Conservation (phyloP, 148 eudicot species). For the Chenopodium album region DNA sequence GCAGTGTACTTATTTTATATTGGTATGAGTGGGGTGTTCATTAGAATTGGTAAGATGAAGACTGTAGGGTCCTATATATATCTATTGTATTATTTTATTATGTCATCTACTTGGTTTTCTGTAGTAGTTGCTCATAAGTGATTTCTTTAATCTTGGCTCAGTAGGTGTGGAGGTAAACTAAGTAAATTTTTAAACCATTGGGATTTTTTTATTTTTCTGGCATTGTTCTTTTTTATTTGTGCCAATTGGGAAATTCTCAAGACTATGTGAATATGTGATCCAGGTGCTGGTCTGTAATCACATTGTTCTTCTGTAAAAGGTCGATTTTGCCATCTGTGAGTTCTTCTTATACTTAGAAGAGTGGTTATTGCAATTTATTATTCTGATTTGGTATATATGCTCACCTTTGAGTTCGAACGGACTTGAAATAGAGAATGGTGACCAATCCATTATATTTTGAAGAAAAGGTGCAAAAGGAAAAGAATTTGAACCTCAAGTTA, state of each 20-base stretch:
- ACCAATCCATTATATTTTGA: slow-evolving; percentile 5
- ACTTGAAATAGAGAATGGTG: slow-evolving; percentile 19
- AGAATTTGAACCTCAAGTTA: slow-evolving; percentile 16
- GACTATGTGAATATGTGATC: slow-evolving; percentile 47
- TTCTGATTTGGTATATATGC: slow-evolving; percentile 24
- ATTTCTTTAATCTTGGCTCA: slow-evolving; percentile 1
- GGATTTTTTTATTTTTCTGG: not conserved
- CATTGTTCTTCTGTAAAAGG: slow-evolving; percentile 72
- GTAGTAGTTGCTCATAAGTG: slow-evolving; percentile 2
- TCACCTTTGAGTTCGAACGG: slow-evolving; percentile 4
- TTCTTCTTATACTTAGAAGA: slow-evolving; percentile 64
- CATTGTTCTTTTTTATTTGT: slow-evolving; percentile 16
- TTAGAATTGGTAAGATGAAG: not conserved
- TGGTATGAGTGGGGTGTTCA: not conserved
- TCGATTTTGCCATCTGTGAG: slow-evolving; percentile 83
- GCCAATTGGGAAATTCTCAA: slow-evolving; percentile 25
- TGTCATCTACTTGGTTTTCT: not conserved
- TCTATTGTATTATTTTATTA: not conserved
- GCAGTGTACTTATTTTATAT: not conserved
- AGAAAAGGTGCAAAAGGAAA: slow-evolving; percentile 6
- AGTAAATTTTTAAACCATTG: not conserved
- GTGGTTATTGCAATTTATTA: slow-evolving; percentile 39
- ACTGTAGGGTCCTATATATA: not conserved
- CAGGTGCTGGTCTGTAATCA: slow-evolving; percentile 79
- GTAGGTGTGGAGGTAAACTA: slow-evolving; percentile 4